phyloP scores from a whole-genome alignment of 2,329 filamentous ascomycete genomes.

The Colletotrichum musae region DNA sequence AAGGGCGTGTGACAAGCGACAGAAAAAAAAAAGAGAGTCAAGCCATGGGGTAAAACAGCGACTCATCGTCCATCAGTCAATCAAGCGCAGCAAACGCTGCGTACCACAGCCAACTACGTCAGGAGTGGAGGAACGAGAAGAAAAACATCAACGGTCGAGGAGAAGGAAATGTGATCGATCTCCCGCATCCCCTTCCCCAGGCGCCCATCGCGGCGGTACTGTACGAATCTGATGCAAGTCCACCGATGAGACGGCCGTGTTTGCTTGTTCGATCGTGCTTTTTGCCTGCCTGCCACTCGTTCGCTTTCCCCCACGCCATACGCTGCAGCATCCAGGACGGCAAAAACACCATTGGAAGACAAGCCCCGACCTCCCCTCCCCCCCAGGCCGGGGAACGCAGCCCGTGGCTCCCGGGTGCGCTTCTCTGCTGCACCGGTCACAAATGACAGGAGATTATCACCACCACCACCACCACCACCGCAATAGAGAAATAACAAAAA shows the following conservation, averaged over 20 bases:
- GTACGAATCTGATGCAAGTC: too few species aligned
- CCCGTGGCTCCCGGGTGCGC: background rate
- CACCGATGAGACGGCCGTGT: too few species aligned
- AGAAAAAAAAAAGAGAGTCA: too few species aligned
- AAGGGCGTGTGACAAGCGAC: background rate
- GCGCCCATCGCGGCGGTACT: too few species aligned
- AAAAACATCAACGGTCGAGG: too few species aligned
- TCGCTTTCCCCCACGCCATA: too few species aligned
- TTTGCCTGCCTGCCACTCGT: too few species aligned
- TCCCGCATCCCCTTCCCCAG: too few species aligned
- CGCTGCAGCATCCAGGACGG: too few species aligned
- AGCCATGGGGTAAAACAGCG: background rate
- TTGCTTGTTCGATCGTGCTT: too few species aligned
- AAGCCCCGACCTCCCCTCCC: background rate
- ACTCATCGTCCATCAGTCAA: background rate
- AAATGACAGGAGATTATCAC: constrained; percentile 18
- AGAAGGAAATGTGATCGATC: too few species aligned
- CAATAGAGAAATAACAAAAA: background rate
- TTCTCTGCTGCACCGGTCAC: background rate
- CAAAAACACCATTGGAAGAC: too few species aligned
- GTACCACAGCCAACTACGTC: background rate
- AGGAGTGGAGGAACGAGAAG: background rate
- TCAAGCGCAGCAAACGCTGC: background rate
- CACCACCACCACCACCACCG: background rate
- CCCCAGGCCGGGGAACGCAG: constrained; percentile 6